These are phyloP conservation scores for Talaromyces verruculosus DNA, from an alignment of 2,329 filamentous ascomycete species.

Conservation along the genomic window DNA sequence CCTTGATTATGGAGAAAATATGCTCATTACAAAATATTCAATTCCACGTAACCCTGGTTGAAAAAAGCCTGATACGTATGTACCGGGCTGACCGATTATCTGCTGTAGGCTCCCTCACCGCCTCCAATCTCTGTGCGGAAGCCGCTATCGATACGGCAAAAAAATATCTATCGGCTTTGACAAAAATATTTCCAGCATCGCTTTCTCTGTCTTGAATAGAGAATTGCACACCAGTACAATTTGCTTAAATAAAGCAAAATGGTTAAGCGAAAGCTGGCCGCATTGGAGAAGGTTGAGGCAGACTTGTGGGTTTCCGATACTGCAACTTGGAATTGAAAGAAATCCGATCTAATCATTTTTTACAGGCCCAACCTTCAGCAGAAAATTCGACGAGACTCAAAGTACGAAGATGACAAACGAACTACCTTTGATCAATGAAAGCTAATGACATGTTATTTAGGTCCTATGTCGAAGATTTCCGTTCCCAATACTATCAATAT, in stretches of 20 bases:
- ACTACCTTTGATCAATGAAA: not conserved
- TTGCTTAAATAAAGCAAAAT: constrained; percentile 44
- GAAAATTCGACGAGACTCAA: constrained; percentile 84
- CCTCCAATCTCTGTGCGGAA: not conserved
- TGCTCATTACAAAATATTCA: not conserved
- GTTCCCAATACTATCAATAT: constrained; percentile 87
- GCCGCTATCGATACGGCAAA: constrained; percentile 23
- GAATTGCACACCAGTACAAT: not conserved
- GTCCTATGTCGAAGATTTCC: constrained; percentile 87
- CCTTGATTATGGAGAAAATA: not conserved
- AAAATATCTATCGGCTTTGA: constrained; percentile 14
- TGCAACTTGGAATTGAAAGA: not conserved
- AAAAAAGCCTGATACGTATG: not conserved
- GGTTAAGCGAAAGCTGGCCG: constrained; percentile 86
- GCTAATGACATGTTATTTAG: constrained; percentile 40
- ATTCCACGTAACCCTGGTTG: not conserved
- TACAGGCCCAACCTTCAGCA: constrained; percentile 78
- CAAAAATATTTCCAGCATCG: constrained; percentile 54
- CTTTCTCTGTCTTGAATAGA: constrained; percentile 28
- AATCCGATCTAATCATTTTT: constrained; percentile 18
- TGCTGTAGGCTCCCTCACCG: not conserved
- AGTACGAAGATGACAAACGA: constrained; percentile 49
- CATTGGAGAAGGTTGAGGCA: constrained; percentile 92
- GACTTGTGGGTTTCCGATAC: constrained; percentile 62
- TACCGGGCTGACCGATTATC: not conserved